Evolutionary conservation across 2,329 filamentous ascomycete species (phyloP).

Genomic region (Alternaria postmessia): DNA sequence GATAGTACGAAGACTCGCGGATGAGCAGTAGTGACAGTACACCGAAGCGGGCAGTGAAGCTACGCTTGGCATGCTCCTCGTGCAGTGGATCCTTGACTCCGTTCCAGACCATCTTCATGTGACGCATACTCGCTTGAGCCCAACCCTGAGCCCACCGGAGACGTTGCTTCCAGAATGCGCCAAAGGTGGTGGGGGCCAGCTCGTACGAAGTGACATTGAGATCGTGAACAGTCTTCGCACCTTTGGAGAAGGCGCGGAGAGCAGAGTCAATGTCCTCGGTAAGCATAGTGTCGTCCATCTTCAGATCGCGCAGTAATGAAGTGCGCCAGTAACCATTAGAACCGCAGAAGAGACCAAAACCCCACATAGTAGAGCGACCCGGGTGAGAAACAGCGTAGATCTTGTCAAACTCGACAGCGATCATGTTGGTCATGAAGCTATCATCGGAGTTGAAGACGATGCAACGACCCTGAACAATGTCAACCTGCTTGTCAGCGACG

Average conservation of each 20-base stretch:
- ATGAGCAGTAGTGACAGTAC: slow-evolving; percentile 57
- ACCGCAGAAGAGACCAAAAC: slow-evolving; percentile 60
- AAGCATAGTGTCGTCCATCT: slow-evolving; percentile 61
- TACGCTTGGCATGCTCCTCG: slow-evolving; percentile 41
- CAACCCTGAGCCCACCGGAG: slow-evolving; percentile 62
- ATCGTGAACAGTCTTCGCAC: slow-evolving; percentile 57
- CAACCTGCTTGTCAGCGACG: slow-evolving; percentile 52
- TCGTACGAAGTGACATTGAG: slow-evolving; percentile 60
- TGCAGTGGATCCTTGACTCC: slow-evolving; percentile 47
- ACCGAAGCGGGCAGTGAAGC: slow-evolving; percentile 52
- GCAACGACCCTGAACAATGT: slow-evolving; percentile 61
- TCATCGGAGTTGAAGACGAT: slow-evolving; percentile 59
- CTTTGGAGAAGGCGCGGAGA: slow-evolving; percentile 55
- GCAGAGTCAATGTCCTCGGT: slow-evolving; percentile 62
- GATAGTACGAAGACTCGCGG: slow-evolving; percentile 58
- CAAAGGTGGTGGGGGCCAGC: slow-evolving; percentile 56
- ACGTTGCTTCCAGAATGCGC: slow-evolving; percentile 60
- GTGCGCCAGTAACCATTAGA: slow-evolving; percentile 61
- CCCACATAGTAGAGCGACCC: slow-evolving; percentile 57
- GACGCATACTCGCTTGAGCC: slow-evolving; percentile 58
- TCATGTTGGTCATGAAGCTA: slow-evolving; percentile 57
- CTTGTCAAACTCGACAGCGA: slow-evolving; percentile 61
- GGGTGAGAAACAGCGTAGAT: slow-evolving; percentile 62
- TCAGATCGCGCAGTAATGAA: slow-evolving; percentile 54
- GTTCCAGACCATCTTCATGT: slow-evolving; percentile 55